Base-by-base conservation (phyloP, 1,284 basidiomycete species). In the Marasmius tenuissimus region DNA sequence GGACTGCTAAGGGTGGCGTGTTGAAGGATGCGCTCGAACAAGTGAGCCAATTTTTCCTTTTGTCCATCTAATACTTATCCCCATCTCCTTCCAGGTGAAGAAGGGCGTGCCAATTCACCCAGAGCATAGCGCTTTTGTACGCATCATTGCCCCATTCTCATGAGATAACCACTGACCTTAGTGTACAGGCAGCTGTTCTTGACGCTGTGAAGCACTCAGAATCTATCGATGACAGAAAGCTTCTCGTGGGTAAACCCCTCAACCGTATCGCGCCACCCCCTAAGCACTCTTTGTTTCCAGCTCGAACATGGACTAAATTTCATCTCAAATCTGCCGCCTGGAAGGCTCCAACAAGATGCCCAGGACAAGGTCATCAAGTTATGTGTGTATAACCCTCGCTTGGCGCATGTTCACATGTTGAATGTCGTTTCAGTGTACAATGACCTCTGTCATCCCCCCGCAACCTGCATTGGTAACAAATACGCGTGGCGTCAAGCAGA, bases 381-480 rank as follows among this genome's bases (percentile, higher is more conserved):
- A 33, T 68, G 91, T 91, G 65, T 65, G 88, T 79, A 12, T 11
- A 39, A 51, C 16, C 50, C n/a, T 48, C 47, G 14, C 2, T 35
- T 20, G 10, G 35, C 12, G 56, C 18, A 53, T 39, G 33, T 14
- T 53, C 14, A 12, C 53, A n/a, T 10, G 65, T 53, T 67, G 65
- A 47, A 66, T 37, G 4, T 16, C 20, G 33, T 54, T 22, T 4
- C 65, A 89, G 90, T 93, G 60, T 93, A 91, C 73, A 86, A 88
- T 68, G 91, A 94, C 66, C 79, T 94, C 38, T 75, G 84, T 0
- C 92, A 94, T 71, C 92, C 93, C 3, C 82, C 92, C 6, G 74
- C 84, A 4, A 87, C 90, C 1, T 86, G 80, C 67, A 76, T 93
- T 39, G 85, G 90, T 9, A 75, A 81, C 34, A 66, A 83, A 54